phyloP scores from a whole-genome alignment of 257 asterid genomes.

The Forsythia suspensa region DNA sequence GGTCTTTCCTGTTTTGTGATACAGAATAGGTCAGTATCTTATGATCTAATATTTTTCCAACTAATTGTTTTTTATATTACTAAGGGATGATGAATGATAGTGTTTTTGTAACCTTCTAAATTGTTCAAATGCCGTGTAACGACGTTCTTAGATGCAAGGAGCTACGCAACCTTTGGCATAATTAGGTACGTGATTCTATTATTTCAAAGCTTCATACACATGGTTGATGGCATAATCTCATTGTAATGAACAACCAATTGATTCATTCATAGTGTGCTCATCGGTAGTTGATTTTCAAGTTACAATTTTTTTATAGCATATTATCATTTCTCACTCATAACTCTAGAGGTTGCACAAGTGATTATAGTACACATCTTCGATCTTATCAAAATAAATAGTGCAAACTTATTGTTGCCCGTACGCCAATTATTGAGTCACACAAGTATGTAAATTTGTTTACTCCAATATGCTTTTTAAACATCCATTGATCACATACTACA shows the following conservation, averaged over 20 bases:
- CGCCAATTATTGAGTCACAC: slow-evolving; percentile 84
- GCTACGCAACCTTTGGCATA: no score
- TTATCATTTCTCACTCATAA: slow-evolving; percentile 13
- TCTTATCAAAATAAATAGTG: slow-evolving; percentile 77
- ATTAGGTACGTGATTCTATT: no score
- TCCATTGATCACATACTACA: background rate
- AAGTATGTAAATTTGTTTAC: slow-evolving; percentile 53
- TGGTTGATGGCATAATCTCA: background rate
- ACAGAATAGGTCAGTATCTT: no score
- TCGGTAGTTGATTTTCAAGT: background rate
- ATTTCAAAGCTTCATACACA: no score
- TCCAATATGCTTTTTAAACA: slow-evolving; percentile 15
- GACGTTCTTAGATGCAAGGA: no score
- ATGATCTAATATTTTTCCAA: no score
- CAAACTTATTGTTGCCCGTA: slow-evolving; percentile 79
- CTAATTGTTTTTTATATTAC: no score
- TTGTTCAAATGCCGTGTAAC: no score
- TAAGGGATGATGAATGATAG: no score
- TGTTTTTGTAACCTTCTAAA: no score
- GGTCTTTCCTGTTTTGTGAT: no score
- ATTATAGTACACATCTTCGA: slow-evolving; percentile 78
- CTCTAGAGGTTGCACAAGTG: slow-evolving; percentile 88
- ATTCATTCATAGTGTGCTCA: slow-evolving; percentile 2
- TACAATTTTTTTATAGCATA: background rate
- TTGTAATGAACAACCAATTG: background rate